phyloP scores from a whole-genome alignment of 805 yeast genomes.

The Zygosaccharomyces bisporus region DNA sequence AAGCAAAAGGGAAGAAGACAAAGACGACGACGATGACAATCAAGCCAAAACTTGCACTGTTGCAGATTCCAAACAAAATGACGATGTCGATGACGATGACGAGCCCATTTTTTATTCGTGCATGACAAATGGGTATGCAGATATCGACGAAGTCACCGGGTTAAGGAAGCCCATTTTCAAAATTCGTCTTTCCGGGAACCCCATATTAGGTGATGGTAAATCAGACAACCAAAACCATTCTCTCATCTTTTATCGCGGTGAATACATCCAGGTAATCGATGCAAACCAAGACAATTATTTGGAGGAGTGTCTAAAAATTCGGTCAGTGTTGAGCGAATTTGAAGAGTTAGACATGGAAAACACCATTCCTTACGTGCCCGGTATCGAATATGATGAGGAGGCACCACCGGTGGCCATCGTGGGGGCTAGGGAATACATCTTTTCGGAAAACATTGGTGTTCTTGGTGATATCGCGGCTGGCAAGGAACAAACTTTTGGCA shows the following conservation, averaged over 20 bases:
- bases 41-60: too few relatives aligned
- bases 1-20: not conserved
- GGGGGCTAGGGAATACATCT: constrained; percentile 93
- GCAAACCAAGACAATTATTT: constrained; percentile 95
- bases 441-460: constrained; percentile 88
- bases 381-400: constrained; percentile 41
- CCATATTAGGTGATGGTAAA: constrained; percentile 94
- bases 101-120: constrained; percentile 54
- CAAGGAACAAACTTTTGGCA: constrained; percentile 95
- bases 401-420: constrained; percentile 83
- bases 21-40: not conserved
- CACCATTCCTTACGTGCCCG: constrained; percentile 58
- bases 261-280: constrained; percentile 90
- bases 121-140: constrained; percentile 58
- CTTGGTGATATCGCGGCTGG: constrained; percentile 97
- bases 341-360: constrained; percentile 65
- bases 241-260: constrained; percentile 84
- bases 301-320: constrained; percentile 88
- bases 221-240: constrained; percentile 93
- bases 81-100: constrained; percentile 18
- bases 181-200: constrained; percentile 84
- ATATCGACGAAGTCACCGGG: constrained; percentile 51
- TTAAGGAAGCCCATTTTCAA: constrained; percentile 59
- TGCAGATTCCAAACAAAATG: not conserved
- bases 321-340: constrained; percentile 85